phyloP scores from a whole-genome alignment of 2,329 filamentous ascomycete genomes.

The Elsinoe perseae region DNA sequence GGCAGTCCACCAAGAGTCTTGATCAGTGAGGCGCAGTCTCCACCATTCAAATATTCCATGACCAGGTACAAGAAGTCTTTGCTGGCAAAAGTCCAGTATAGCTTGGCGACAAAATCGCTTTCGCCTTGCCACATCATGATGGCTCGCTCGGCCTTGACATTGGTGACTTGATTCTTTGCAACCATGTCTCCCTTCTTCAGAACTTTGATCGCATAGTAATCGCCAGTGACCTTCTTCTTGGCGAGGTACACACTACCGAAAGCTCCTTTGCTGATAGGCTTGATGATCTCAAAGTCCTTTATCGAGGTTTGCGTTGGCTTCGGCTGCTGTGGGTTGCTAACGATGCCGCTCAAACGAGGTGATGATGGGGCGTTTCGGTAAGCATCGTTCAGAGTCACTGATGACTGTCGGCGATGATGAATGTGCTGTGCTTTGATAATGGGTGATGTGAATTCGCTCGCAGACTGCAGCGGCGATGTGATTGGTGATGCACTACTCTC shows the following conservation, averaged over 20 bases:
- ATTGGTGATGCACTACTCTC: constrained; percentile 75
- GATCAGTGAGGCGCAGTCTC: constrained; percentile 92
- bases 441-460: constrained; percentile 74
- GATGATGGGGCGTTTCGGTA: constrained; percentile 62
- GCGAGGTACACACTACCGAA: constrained; percentile 97
- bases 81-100: constrained; percentile 99
- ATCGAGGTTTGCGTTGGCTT: constrained; percentile 89
- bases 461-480: constrained; percentile 76
- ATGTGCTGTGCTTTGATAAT: constrained; percentile 48
- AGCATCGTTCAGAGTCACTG: constrained; percentile 67
- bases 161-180: constrained; percentile 97
- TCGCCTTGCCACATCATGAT: constrained; percentile 99
- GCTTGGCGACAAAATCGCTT: constrained; percentile 96
- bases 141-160: constrained; percentile 94
- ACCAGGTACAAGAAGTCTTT: constrained; percentile 98
- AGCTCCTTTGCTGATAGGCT: constrained; percentile 96
- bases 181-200: constrained; percentile 99
- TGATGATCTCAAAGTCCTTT: constrained; percentile 99
- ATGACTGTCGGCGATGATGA: constrained; percentile 80
- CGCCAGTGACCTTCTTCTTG: constrained; percentile 96
- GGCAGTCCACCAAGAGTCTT: constrained; percentile 86
- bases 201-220: constrained; percentile 98
- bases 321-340: constrained; percentile 65
- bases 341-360: constrained; percentile 68
- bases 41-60: constrained; percentile 98